Evolutionary conservation across 129 eudicot genomes (phyloP), one percentile per base, ranked within the genome.

Genomic region (Silybum marianum): DNA sequence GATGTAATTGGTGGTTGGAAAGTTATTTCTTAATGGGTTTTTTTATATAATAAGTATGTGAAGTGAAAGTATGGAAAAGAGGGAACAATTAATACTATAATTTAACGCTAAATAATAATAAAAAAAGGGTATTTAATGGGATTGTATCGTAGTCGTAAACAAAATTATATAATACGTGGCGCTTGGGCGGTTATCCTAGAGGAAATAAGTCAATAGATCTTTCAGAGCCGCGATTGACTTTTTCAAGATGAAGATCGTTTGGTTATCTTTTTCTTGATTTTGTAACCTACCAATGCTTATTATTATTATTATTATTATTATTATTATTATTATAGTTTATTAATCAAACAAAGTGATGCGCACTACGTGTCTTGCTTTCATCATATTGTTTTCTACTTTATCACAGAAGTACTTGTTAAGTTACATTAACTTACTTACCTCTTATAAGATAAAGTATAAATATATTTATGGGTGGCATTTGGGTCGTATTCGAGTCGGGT

Each of bases 341-440:
- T 69, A 65, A 7, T 42, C 32, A 78, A 38, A 23, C 4, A 24
- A 26, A 46, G 38, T 48, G 51, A 69, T 19, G 76, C 69, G 10
- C 21, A 46, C 22, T 79, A 69, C 71, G 82, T 69, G 69, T 79
- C 65, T 48, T 46, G 76, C 32, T 79, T 30, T 28, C 76, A 48
- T 79, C 76, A 79, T 79, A 23, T 19, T 62, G 3, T 51, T 16
- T 16, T 5, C 5, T 5, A 4, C n/a, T 51, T 13, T 19, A 28
- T 26, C 44, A 10, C 0, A n/a, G 40, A 9, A n/a, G 25, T 4
- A n/a, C 12, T 12, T 44, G 9, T 0, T 2, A 44, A 46, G 13
- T 46, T 16, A 11, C 16, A 3, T 46, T 14, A 46, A 11, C 0
- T 4, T 34, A 11, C 0, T 4, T 34, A 34, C 7, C 11, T 11